phyloP scores from a whole-genome alignment of 2,329 filamentous ascomycete species.

The Phialophora verrucosa region DNA sequence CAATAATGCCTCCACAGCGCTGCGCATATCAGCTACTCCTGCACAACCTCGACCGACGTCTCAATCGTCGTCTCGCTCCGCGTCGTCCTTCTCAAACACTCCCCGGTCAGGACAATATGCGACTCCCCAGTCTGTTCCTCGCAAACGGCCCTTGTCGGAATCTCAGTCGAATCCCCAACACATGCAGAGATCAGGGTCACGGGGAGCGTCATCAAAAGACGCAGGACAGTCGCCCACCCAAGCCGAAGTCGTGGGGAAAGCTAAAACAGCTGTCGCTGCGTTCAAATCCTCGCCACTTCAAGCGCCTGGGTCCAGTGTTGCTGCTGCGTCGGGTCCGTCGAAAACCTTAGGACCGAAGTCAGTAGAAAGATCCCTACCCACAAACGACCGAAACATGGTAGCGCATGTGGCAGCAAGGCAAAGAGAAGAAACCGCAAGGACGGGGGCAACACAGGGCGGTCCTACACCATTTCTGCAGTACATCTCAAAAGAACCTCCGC shows the following conservation, averaged over 20 bases:
- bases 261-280: not conserved
- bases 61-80: slow-evolving; percentile 18
- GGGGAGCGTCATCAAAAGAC: not conserved
- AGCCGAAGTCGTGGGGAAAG: slow-evolving; percentile 4
- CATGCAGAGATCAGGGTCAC: slow-evolving; percentile 2
- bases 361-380: slow-evolving; percentile 20
- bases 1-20: not conserved
- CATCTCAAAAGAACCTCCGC: slow-evolving; percentile 20
- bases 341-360: slow-evolving; percentile 22
- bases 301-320: not conserved
- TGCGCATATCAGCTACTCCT: not conserved
- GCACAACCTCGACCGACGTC: slow-evolving; percentile 23
- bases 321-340: slow-evolving; percentile 2
- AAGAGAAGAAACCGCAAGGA: slow-evolving; percentile 22
- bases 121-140: slow-evolving; percentile 6
- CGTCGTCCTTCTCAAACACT: slow-evolving; percentile 1
- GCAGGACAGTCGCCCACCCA: not conserved
- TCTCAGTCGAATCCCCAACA: slow-evolving; percentile 11
- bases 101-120: slow-evolving; percentile 11
- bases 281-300: not conserved
- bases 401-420: slow-evolving; percentile 28
- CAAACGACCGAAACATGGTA: slow-evolving; percentile 29
- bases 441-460: not conserved
- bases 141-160: slow-evolving; percentile 20
- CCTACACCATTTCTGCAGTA: not conserved